A percentile compares a stretch with the other conserved stretches of the same genome.
phyloP scores from a whole-genome alignment of 768 basidiomycete species.

The Amanita pallidorosea region DNA sequence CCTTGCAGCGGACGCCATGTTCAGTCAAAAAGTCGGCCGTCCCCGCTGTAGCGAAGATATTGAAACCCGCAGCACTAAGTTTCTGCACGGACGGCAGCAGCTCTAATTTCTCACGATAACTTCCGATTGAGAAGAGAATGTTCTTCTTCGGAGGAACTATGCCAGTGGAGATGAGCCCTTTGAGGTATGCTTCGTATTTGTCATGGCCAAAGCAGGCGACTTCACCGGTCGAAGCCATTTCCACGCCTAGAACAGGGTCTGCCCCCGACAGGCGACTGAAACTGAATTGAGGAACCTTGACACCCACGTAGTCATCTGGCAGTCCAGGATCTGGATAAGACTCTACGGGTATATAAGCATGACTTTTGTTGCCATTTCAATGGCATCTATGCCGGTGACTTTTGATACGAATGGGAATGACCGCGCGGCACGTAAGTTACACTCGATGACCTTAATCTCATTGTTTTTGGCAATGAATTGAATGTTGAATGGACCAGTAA shows the following conservation, averaged over 20 bases:
- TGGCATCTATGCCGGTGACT: slow-evolving; percentile 94
- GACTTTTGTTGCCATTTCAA: slow-evolving; percentile 98
- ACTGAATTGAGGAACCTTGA: slow-evolving; percentile 99
- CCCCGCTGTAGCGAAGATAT: slow-evolving; percentile 93
- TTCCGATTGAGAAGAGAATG: slow-evolving; percentile 92
- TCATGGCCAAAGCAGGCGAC: slow-evolving; percentile 97
- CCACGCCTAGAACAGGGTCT: slow-evolving; percentile 94
- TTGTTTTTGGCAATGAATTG: slow-evolving; percentile 99
- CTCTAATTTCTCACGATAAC: slow-evolving; percentile 96
- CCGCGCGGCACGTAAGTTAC: slow-evolving; percentile 93
- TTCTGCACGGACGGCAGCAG: slow-evolving; percentile 93
- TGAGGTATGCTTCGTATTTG: slow-evolving; percentile 98
- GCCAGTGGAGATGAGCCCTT: slow-evolving; percentile 93
- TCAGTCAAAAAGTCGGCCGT: slow-evolving; percentile 97
- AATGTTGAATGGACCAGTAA: slow-evolving; percentile 98
- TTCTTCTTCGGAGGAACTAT: slow-evolving; percentile 95
- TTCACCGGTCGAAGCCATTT: slow-evolving; percentile 99
- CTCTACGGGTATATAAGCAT: slow-evolving; percentile 86
- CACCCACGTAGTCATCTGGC: slow-evolving; percentile 90
- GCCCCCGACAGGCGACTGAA: slow-evolving; percentile 95
- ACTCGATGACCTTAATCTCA: slow-evolving; percentile 99
- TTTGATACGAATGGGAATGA: slow-evolving; percentile 99
- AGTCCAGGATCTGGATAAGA: slow-evolving; percentile 84
- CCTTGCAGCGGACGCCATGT: slow-evolving; percentile 94
- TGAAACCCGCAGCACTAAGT: slow-evolving; percentile 86